Base-by-base conservation (phyloP, 805 yeast species). In the Ogataea trehalophila region DNA sequence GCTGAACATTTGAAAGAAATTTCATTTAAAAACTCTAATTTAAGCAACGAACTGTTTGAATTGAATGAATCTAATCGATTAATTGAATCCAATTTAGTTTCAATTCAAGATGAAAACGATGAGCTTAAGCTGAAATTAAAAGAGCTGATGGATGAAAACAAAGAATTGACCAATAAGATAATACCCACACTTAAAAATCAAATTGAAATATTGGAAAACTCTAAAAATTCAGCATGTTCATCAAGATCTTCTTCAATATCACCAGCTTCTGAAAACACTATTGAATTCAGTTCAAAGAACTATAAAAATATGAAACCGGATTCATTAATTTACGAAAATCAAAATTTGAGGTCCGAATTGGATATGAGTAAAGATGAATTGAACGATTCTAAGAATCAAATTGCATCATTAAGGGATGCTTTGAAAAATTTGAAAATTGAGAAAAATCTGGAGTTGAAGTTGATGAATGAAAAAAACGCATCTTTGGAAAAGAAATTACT, bases 1-100 rank as follows among this genome's bases (percentile, higher is more conserved):
- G 5, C 41, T 14, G 81, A 11, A 66, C 70, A 29, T 83, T 80
- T 16, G 44, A 67, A 81, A 31, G 81, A 81, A 44, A 60, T 83
- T 50, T 74, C 77, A 34, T 77, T 78, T 55, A 80, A 80, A 48
- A 78, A 80, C 50, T 73, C 81, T 5, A 77, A 75, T 43, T 56
- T 84, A 48, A 74, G 71, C 56, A 63, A 73, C 37, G 75, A 74
- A 48, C 56, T 81, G 31, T 62, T 73, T 17, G 65, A 70, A 33
- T 75, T 78, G 52, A 77, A 76, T 33, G 82, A 80, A 44, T 43
- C 65, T 44, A 63, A 78, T 4, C 70, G 70, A 40, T 75, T 77
- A 48, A 66, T 74, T 33, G 69, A 71, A 47, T 75, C 79, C 5
- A 76, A 73, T 47, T 59, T 80, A 18, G 72, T 70, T 5, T 69